Percentiles rank a stretch among this genome's conserved stretches.
Evolutionary conservation across 257 asterid genomes (phyloP).

Genomic region (Solanum corneliomulleri): DNA sequence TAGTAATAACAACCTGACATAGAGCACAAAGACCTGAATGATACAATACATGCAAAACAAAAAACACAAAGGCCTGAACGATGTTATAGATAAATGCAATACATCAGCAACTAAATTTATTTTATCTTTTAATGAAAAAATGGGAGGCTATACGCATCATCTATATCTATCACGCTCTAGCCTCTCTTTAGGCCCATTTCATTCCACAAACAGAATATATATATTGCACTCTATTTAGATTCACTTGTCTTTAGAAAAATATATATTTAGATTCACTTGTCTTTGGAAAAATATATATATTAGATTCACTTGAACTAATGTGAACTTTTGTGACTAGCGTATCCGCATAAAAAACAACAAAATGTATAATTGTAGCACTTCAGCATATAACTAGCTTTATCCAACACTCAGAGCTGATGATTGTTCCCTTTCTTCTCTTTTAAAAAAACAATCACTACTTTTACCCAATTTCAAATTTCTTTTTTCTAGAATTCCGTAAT

Average conservation of each 20-base stretch:
- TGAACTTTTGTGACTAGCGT: neutral
- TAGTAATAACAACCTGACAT: slow-evolving; percentile 88
- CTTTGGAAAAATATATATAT: neutral
- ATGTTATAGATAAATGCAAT: neutral
- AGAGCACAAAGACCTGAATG: neutral
- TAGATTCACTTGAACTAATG: neutral
- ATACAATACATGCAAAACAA: neutral
- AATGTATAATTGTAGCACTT: neutral
- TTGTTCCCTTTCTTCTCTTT: neutral
- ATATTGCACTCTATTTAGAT: neutral
- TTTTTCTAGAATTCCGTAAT: neutral
- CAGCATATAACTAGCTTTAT: neutral
- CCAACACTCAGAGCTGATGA: neutral
- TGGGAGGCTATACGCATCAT: neutral
- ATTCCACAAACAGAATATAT: neutral
- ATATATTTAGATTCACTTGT: neutral
- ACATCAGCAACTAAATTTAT: neutral
- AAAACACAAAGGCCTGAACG: neutral
- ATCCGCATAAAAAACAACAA: neutral
- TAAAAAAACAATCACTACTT: neutral
- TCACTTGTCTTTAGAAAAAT: neutral
- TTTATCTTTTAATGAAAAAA: neutral
- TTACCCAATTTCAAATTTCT: neutral
- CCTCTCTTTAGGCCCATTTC: neutral
- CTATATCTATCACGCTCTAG: neutral